These are phyloP conservation scores for Entomortierella parvispora DNA, from an alignment of 192 early-diverging fungal species.

Conservation along the genomic window DNA sequence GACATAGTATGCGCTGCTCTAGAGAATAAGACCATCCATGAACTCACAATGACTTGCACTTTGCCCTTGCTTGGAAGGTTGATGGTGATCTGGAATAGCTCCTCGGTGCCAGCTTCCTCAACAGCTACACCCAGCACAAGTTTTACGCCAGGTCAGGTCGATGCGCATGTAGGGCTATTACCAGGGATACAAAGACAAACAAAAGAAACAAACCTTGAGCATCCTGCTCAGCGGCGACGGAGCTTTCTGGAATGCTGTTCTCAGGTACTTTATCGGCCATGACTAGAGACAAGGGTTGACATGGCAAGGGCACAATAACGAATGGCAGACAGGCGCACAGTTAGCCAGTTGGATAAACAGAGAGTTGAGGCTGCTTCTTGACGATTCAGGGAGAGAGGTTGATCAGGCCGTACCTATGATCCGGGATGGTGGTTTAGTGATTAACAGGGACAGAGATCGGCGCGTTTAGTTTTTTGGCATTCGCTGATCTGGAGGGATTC, in stretches of 20 bases:
- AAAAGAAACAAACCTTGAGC: constrained; percentile 25
- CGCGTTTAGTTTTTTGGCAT: too few species aligned
- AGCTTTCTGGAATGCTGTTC: constrained; percentile 27
- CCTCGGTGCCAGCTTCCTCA: constrained; percentile 55
- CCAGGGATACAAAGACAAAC: not conserved
- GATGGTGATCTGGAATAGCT: constrained; percentile 64
- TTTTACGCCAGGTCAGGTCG: not conserved
- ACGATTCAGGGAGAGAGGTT: too few species aligned
- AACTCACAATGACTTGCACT: constrained; percentile 61
- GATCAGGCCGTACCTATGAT: too few species aligned
- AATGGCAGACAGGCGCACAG: too few species aligned
- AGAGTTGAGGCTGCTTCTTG: too few species aligned
- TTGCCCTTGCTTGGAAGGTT: constrained; percentile 57
- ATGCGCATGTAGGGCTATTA: not conserved
- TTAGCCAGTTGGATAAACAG: too few species aligned
- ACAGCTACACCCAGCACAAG: constrained; percentile 16
- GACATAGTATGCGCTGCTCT: not conserved
- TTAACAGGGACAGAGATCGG: too few species aligned
- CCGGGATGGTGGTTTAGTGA: too few species aligned
- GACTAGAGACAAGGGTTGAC: constrained; percentile 6
- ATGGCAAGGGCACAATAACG: too few species aligned
- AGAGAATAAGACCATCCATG: not conserved
- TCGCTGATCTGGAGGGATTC: too few species aligned
- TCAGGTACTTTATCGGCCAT: constrained; percentile 43
- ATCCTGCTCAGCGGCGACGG: constrained; percentile 39